Base-by-base conservation (phyloP, 441 rosid genomes). In the Jatropha multifida region DNA sequence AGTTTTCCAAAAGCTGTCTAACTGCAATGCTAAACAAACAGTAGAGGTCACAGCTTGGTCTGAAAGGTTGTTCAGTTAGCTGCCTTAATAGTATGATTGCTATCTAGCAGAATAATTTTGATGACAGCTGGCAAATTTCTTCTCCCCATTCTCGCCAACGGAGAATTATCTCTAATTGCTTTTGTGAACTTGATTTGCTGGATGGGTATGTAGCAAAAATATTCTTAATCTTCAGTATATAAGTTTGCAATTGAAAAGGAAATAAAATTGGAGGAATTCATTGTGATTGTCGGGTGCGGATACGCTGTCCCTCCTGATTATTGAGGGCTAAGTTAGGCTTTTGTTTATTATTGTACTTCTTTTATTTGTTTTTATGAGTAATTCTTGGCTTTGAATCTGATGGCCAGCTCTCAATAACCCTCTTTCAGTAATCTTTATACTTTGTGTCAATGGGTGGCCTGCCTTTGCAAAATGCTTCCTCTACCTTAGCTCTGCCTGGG, bases 371-470 rank as follows among this genome's bases (percentile, higher is more conserved):
- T 41, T 17, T 51, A 58, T 3, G 5, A 3, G 0, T 59, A 7
- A 11, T 9, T 58, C 5, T 2, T 48, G 68, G 70, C 48, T 49
- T 26, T 40, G 56, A 41, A 54, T 56, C 38, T 77, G 27, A 42
- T 65, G 13, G 42, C 49, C 32, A 3, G 20, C 49, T 44, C 13
- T 44, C 61, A 5, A 56, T 54, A 49, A 12, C 13, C 5, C 17
- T 20, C 4, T 42, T 44, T 42, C 10, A 3, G 20, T 71, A 44
- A 40, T 51, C 27, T 59, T 42, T 42, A 18, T 14, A 74, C 58
- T 68, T 44, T 63, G 66, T 38, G 51, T 69, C 41, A 62, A 94
- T 92, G 97, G 90, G 87, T 69, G 86, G 86, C 32, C 81, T 87
- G 64, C 79, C 81, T 55, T 73, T 78, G 78, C 85, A 81, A 83